phyloP scores from a whole-genome alignment of 208 protist species.

The Vickermania spadyakhi region DNA sequence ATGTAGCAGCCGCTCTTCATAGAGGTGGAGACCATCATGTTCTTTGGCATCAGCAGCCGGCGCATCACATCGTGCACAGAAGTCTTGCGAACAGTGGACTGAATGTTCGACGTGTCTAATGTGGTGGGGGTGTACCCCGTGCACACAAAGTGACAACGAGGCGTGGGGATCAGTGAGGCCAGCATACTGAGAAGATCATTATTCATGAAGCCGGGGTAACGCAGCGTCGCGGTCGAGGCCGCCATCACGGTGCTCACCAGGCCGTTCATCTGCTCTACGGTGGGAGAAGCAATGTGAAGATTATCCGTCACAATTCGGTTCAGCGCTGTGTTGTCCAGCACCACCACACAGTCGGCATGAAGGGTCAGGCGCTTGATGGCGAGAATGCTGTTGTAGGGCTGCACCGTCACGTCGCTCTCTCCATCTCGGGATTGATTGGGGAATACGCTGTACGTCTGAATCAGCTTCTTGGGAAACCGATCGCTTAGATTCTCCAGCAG shows the following conservation, averaged over 20 bases:
- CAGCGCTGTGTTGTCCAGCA: slow-evolving; percentile 99
- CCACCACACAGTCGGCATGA: slow-evolving; percentile 96
- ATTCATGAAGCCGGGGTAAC: slow-evolving; percentile 99
- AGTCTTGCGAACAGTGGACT: slow-evolving; percentile 96
- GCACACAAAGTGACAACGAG: slow-evolving; percentile 99
- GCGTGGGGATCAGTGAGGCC: slow-evolving; percentile 98
- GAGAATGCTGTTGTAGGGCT: slow-evolving; percentile 99
- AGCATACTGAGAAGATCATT: slow-evolving; percentile 97
- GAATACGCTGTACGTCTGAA: slow-evolving; percentile 99
- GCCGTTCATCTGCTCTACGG: slow-evolving; percentile 96
- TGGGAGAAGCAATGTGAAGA: slow-evolving; percentile 92
- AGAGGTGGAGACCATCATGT: slow-evolving; percentile 95
- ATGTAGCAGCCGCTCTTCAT: slow-evolving; percentile 97
- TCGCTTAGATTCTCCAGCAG: slow-evolving; percentile 98
- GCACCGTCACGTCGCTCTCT: slow-evolving; percentile 97
- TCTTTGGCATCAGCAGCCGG: slow-evolving; percentile 98
- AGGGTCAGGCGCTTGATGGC: slow-evolving; percentile 98
- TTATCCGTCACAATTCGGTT: slow-evolving; percentile 97
- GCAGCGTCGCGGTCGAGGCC: slow-evolving; percentile 97
- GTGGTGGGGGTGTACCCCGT: slow-evolving; percentile 98
- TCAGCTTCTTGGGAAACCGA: slow-evolving; percentile 96
- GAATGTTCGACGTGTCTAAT: slow-evolving; percentile 80
- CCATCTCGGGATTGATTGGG: slow-evolving; percentile 79
- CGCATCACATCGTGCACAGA: slow-evolving; percentile 99
- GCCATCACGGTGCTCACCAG: slow-evolving; percentile 99